Conservation (phyloP, 768 basidiomycete species). For the Pholiota conissans region DNA sequence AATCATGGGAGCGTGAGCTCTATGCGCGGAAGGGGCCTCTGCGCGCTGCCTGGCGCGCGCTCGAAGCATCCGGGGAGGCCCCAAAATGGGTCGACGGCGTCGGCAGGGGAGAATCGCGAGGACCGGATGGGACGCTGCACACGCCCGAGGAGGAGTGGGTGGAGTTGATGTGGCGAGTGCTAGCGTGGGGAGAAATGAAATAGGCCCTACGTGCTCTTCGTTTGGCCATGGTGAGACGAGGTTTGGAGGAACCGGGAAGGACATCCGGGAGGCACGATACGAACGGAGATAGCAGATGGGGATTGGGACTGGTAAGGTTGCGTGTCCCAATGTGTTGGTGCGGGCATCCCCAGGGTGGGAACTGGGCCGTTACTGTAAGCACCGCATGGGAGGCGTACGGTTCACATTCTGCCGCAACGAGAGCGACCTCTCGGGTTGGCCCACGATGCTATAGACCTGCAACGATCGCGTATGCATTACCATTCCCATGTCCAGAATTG, state of each 20-base stretch:
- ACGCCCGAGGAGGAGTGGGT: slow-evolving; percentile 58
- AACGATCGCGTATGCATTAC: too few relatives aligned
- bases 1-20: slow-evolving; percentile 55
- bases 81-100: slow-evolving; percentile 62
- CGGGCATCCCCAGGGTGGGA: too few relatives aligned
- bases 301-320: too few relatives aligned
- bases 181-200: slow-evolving; percentile 22
- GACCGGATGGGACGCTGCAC: slow-evolving; percentile 25
- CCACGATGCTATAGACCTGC: too few relatives aligned
- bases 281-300: not conserved
- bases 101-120: slow-evolving; percentile 39
- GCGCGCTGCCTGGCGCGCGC: slow-evolving; percentile 54
- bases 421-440: too few relatives aligned
- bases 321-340: too few relatives aligned
- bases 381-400: too few relatives aligned
- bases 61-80: slow-evolving; percentile 58
- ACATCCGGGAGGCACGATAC: not conserved
- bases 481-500: too few relatives aligned
- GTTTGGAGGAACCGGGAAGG: not conserved
- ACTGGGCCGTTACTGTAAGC: too few relatives aligned
- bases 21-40: slow-evolving; percentile 41
- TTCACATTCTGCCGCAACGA: too few relatives aligned
- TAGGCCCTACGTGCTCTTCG: slow-evolving; percentile 7
- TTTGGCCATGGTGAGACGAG: too few relatives aligned
- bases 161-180: slow-evolving; percentile 36